These are phyloP conservation scores for Punica granatum DNA, from an alignment of 345 rosid genomes.

Conservation along the genomic window DNA sequence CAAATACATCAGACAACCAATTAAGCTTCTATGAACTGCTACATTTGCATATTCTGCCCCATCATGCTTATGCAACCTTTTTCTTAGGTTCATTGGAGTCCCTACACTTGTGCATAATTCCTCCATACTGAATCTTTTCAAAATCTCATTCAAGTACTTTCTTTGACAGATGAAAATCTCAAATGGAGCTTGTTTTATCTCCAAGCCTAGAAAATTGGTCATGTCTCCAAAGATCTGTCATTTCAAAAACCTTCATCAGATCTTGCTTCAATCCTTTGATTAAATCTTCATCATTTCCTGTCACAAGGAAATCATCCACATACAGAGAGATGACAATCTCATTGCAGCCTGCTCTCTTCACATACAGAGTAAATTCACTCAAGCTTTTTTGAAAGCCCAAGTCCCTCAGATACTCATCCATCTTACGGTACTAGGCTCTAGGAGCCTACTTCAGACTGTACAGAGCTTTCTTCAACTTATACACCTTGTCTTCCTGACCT, in stretches of 20 bases:
- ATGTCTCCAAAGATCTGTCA: conserved; percentile 4
- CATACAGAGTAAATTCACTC: conserved; percentile 3
- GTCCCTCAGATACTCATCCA: background rate
- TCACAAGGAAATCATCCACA: conserved; percentile 8
- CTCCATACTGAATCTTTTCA: conserved; percentile 6
- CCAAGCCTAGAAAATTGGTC: conserved; percentile 6
- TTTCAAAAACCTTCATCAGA: conserved; percentile 2
- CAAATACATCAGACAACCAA: background rate
- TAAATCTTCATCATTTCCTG: background rate
- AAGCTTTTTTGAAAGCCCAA: background rate
- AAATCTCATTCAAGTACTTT: conserved; percentile 4
- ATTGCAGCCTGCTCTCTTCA: background rate
- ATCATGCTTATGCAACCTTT: conserved; percentile 3
- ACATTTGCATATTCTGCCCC: background rate
- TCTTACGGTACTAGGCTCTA: background rate
- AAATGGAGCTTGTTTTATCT: background rate
- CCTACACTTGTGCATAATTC: background rate
- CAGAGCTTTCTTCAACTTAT: background rate
- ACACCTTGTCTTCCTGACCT: conserved; percentile 3
- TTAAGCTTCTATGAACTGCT: background rate
- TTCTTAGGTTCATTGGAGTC: background rate
- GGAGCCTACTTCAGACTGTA: conserved; percentile 8
- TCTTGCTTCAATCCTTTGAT: background rate
- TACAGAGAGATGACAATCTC: background rate
- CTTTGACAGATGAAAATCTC: conserved; percentile 11